phyloP scores from a whole-genome alignment of 176 grass and related monocot species.

The Aegilops bicornis region DNA sequence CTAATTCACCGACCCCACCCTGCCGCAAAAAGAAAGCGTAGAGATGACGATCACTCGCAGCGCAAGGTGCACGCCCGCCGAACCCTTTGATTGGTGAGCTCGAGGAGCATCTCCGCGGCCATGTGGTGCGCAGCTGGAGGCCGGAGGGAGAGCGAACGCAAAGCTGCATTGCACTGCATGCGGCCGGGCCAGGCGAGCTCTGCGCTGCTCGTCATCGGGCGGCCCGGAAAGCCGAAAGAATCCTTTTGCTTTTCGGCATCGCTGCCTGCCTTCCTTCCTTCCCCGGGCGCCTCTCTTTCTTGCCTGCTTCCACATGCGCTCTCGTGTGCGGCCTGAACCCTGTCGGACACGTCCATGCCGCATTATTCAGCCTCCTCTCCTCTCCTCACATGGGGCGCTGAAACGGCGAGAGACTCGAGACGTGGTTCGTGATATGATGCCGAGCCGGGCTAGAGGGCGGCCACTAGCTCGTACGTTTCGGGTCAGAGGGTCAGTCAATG shows the following conservation, averaged over 20 bases:
- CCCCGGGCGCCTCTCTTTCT: neutral
- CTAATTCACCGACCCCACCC: constrained; percentile 15
- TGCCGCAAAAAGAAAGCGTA: neutral
- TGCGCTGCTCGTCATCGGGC: too few species aligned
- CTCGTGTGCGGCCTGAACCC: constrained; percentile 54
- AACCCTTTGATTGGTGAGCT: neutral
- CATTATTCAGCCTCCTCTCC: constrained; percentile 17
- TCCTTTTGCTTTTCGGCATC: neutral
- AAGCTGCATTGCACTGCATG: constrained; percentile 16
- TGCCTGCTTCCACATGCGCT: constrained; percentile 32
- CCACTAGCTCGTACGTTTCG: neutral
- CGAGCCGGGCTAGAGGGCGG: neutral
- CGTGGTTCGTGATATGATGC: neutral
- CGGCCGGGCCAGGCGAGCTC: neutral
- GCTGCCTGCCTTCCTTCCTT: neutral
- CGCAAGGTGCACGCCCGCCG: constrained; percentile 24
- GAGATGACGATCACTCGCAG: neutral
- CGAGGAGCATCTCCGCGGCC: neutral
- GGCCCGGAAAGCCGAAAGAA: constrained; percentile 30
- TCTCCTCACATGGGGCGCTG: constrained; percentile 16
- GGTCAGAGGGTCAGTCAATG: neutral
- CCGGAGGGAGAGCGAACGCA: neutral
- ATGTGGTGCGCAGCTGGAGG: constrained; percentile 39
- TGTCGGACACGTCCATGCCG: constrained; percentile 46
- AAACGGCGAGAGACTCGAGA: neutral